These are phyloP conservation scores for Phanerodontia chrysosporium DNA, from an alignment of 768 basidiomycete genomes.

Conservation along the genomic window DNA sequence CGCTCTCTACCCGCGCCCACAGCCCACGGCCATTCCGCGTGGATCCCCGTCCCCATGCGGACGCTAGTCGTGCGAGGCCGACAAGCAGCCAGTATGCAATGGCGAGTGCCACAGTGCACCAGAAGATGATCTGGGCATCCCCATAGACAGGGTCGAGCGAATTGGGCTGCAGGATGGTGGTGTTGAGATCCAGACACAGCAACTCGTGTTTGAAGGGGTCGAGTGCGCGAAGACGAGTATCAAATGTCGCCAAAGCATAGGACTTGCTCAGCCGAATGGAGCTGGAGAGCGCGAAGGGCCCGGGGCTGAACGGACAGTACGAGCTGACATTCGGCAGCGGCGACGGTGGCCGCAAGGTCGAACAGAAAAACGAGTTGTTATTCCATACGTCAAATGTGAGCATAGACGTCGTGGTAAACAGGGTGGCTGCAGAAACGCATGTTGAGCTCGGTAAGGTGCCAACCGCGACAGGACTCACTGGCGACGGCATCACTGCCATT, in stretches of 20 bases:
- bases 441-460: constrained; percentile 6
- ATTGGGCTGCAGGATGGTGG: constrained; percentile 71
- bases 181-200: constrained; percentile 72
- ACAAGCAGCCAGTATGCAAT: constrained; percentile 81
- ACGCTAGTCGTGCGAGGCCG: constrained; percentile 72
- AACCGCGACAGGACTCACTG: constrained; percentile 27
- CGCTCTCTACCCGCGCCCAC: constrained; percentile 74
- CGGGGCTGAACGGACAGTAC: constrained; percentile 78
- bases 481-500: constrained; percentile 62
- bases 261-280: constrained; percentile 60
- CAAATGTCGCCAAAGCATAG: constrained; percentile 78
- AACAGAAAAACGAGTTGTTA: constrained; percentile 74
- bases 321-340: constrained; percentile 42
- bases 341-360: constrained; percentile 72
- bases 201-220: constrained; percentile 83
- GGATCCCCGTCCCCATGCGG: constrained; percentile 78
- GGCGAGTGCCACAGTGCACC: constrained; percentile 68
- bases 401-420: constrained; percentile 79
- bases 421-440: constrained; percentile 51
- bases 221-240: constrained; percentile 81
- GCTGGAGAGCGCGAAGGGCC: constrained; percentile 78
- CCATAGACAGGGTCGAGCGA: constrained; percentile 58
- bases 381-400: constrained; percentile 73
- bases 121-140: constrained; percentile 61
- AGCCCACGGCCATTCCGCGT: constrained; percentile 55